Conservation (phyloP, 2,329 filamentous ascomycete genomes). For the Emergomyces orientalis region DNA sequence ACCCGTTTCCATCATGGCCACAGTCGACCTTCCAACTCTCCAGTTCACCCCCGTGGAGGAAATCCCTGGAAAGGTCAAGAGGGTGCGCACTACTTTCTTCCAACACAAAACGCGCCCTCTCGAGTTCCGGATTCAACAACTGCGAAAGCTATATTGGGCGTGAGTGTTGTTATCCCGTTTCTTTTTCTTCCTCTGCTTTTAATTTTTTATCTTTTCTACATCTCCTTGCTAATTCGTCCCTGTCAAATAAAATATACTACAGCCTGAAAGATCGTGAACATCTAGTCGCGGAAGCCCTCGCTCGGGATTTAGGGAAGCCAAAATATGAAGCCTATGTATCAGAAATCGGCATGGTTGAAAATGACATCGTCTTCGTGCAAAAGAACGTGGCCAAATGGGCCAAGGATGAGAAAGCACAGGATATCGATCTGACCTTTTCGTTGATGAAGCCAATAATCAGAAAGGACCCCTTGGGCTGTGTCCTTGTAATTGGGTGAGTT, state of each 20-base stretch:
- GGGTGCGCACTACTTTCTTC: slow-evolving; percentile 59
- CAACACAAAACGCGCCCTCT: slow-evolving; percentile 74
- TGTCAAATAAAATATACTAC: slow-evolving; percentile 4
- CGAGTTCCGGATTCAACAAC: slow-evolving; percentile 71
- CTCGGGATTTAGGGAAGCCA: slow-evolving; percentile 69
- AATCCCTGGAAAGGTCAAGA: slow-evolving; percentile 54
- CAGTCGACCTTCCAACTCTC: slow-evolving; percentile 38
- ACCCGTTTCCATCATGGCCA: slow-evolving; percentile 13
- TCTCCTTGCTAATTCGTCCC: slow-evolving; percentile 2
- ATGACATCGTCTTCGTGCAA: slow-evolving; percentile 69
- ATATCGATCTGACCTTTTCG: slow-evolving; percentile 60
- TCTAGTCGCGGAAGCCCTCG: slow-evolving; percentile 64
- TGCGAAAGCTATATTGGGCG: slow-evolving; percentile 93
- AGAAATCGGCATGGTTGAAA: slow-evolving; percentile 70
- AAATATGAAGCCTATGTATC: slow-evolving; percentile 61
- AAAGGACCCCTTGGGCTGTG: slow-evolving; percentile 78
- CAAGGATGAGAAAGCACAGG: slow-evolving; percentile 66
- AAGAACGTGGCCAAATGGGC: slow-evolving; percentile 72
- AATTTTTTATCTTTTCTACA: slow-evolving; percentile 9
- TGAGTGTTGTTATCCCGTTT: slow-evolving; percentile 25
- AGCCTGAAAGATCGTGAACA: slow-evolving; percentile 65
- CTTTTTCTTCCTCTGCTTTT: not conserved
- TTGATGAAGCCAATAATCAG: slow-evolving; percentile 64
- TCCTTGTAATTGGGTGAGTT: slow-evolving; percentile 68
- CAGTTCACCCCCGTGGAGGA: slow-evolving; percentile 55